These are phyloP conservation scores for Fusarium sp. DNA, from an alignment of 2,329 filamentous ascomycete genomes.

Conservation along the genomic window DNA sequence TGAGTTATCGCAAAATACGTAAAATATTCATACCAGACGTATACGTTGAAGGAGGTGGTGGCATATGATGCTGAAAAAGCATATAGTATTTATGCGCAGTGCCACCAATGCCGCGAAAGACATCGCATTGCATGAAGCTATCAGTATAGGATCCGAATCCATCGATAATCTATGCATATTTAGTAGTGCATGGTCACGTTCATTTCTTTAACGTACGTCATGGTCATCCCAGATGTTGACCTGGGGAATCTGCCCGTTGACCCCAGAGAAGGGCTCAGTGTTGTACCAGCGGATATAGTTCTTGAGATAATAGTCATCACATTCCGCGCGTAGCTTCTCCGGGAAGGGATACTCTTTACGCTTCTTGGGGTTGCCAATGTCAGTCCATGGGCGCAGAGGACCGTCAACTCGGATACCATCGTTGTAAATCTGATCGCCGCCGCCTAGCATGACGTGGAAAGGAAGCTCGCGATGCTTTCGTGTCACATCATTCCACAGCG, in stretches of 20 bases:
- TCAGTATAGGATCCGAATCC: constrained; percentile 95
- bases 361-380: constrained; percentile 84
- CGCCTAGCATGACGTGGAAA: constrained; percentile 96
- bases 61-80: constrained; percentile 94
- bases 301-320: constrained; percentile 91
- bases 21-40: constrained; percentile 60
- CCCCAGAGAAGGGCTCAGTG: constrained; percentile 84
- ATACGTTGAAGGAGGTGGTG: constrained; percentile 87
- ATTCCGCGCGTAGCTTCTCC: constrained; percentile 80
- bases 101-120: constrained; percentile 92
- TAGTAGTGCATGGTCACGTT: constrained; percentile 34
- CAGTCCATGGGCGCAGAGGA: constrained; percentile 85
- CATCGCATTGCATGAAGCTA: constrained; percentile 91
- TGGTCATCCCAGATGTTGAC: constrained; percentile 99
- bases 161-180: constrained; percentile 79
- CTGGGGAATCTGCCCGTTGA: constrained; percentile 93
- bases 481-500: constrained; percentile 93
- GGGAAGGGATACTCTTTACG: constrained; percentile 84
- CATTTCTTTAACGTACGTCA: constrained; percentile 66
- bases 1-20: not conserved
- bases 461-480: constrained; percentile 83
- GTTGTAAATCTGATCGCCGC: constrained; percentile 97
- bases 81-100: constrained; percentile 98
- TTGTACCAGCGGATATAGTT: constrained; percentile 90
- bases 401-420: constrained; percentile 90